phyloP scores from a whole-genome alignment of 345 rosid genomes.

The Rhodomyrtus tomentosa region DNA sequence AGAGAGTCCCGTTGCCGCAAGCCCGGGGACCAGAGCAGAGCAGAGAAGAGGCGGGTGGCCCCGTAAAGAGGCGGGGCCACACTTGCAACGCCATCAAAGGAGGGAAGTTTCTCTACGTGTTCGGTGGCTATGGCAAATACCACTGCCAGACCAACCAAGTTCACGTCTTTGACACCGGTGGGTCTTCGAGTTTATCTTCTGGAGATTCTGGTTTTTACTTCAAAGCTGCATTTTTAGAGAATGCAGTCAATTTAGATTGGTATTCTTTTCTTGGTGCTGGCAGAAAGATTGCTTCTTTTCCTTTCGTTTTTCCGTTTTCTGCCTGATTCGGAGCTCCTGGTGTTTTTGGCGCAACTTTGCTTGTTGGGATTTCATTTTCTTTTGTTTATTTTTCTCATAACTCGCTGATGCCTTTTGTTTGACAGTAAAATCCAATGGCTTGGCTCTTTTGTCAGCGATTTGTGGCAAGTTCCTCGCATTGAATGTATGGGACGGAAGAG shows the following conservation, averaged over 20 bases:
- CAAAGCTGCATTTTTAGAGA: neutral
- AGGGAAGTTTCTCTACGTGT: slow-evolving; percentile 74
- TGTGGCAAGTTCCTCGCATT: too few species aligned
- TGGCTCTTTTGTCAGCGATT: too few species aligned
- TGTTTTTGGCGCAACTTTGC: neutral
- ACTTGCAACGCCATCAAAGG: slow-evolving; percentile 85
- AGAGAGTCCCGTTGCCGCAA: slow-evolving; percentile 24
- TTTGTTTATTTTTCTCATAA: too few species aligned
- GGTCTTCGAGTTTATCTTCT: slow-evolving; percentile 5
- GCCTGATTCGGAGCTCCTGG: neutral
- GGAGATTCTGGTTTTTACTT: neutral
- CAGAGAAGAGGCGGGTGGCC: slow-evolving; percentile 28
- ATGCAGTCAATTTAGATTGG: neutral
- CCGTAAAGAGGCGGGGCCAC: slow-evolving; percentile 94
- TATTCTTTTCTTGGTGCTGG: neutral
- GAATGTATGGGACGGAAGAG: too few species aligned
- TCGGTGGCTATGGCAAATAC: slow-evolving; percentile 82
- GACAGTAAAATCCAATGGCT: too few species aligned
- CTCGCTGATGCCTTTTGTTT: too few species aligned
- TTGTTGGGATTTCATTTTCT: too few species aligned
- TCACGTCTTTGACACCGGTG: slow-evolving; percentile 79
- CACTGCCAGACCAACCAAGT: slow-evolving; percentile 94
- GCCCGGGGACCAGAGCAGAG: slow-evolving; percentile 17
- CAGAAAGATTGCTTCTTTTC: neutral
- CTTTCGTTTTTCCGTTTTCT: neutral